phyloP scores from a whole-genome alignment of 73 alveolate species.

The Tetrahymena borealis region DNA sequence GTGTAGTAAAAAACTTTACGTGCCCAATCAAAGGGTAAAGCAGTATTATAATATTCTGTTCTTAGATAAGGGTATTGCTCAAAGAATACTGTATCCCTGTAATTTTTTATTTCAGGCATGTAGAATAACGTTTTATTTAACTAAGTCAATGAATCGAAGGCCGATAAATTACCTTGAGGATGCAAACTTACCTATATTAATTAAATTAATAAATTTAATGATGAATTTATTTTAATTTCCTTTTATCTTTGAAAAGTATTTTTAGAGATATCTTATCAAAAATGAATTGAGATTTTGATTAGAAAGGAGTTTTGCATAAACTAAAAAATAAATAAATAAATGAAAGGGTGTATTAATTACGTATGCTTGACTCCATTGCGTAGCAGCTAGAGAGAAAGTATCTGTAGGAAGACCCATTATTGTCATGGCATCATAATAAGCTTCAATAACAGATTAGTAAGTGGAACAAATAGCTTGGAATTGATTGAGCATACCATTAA shows the following conservation, averaged over 20 bases:
- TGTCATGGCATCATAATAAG: neutral
- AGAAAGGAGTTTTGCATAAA: too few relatives aligned
- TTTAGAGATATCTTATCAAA: too few relatives aligned
- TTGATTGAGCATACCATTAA: neutral
- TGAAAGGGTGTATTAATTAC: neutral
- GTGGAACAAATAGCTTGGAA: neutral
- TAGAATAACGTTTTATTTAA: neutral
- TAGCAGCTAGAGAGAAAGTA: neutral
- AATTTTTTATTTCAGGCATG: neutral
- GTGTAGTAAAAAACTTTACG: neutral
- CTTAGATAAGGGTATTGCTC: neutral
- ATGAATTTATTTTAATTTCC: too few relatives aligned
- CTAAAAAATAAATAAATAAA: too few relatives aligned
- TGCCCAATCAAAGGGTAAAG: neutral
- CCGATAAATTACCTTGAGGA: neutral
- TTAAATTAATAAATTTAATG: too few relatives aligned
- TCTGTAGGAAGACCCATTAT: neutral
- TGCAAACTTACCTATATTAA: neutral
- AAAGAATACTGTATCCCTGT: neutral
- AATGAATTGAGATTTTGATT: too few relatives aligned
- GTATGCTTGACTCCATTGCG: neutral
- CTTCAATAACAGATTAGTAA: neutral
- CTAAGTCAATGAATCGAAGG: neutral
- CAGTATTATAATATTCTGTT: neutral
- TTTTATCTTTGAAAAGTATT: too few relatives aligned